Percentiles rank a stretch among this genome's conserved stretches.
phyloP scores from a whole-genome alignment of 2,329 filamentous ascomycete species.

The Fusarium chlamydosporum region DNA sequence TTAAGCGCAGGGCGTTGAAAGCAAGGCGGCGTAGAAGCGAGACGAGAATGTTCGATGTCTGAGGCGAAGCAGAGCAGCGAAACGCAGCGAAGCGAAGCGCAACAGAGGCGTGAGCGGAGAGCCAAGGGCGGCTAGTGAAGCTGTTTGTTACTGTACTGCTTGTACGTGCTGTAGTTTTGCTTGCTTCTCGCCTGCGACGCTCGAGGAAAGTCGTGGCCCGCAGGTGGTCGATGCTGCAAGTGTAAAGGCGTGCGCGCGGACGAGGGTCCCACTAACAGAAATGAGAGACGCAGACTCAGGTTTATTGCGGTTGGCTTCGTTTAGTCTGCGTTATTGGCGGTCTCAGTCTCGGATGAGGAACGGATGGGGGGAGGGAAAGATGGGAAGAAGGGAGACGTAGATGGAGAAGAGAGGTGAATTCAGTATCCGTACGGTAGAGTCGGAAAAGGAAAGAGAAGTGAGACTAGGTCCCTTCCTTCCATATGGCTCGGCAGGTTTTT shows the following conservation, averaged over 20 bases:
- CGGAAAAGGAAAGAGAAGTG: conserved; percentile 6
- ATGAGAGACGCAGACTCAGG: conserved; percentile 7
- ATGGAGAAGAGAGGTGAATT: conserved; percentile 8
- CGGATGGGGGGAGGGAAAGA: conserved; percentile 18
- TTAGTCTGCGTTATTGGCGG: conserved; percentile 28
- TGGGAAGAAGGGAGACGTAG: conserved; percentile 1
- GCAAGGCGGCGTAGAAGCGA: conserved; percentile 23
- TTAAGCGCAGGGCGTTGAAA: conserved; percentile 35
- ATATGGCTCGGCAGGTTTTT: conserved; percentile 7
- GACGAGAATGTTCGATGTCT: conserved; percentile 27
- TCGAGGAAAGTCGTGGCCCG: conserved; percentile 34
- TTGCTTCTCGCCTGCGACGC: conserved; percentile 32
- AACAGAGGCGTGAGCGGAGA: conserved; percentile 24
- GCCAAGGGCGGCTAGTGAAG: conserved; percentile 37
- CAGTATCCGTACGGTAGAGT: conserved; percentile 1
- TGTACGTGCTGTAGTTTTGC: neutral
- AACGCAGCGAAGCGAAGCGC: neutral
- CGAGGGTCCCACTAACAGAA: conserved; percentile 26
- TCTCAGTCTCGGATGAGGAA: conserved; percentile 35
- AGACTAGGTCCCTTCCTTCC: conserved; percentile 5
- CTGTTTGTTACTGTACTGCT: conserved; percentile 22
- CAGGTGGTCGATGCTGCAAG: conserved; percentile 40
- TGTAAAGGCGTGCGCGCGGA: conserved; percentile 17
- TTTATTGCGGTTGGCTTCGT: conserved; percentile 10
- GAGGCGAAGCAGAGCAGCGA: conserved; percentile 28